Evolutionary conservation across 1,284 basidiomycete species (phyloP).

Genomic region (Vanrija pseudolonga): DNA sequence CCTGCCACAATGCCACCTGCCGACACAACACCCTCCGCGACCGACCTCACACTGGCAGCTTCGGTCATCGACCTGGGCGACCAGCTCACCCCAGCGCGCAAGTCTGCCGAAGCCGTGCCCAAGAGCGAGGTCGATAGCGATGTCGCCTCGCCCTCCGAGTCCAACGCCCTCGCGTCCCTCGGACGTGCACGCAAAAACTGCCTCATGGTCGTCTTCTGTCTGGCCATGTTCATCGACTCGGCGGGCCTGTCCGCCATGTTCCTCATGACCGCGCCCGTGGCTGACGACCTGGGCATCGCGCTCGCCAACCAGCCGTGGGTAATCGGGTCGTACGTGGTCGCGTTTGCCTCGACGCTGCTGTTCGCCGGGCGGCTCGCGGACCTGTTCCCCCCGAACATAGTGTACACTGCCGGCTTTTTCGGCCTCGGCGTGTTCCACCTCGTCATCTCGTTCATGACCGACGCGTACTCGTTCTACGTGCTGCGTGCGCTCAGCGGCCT

Average conservation of each 20-base stretch:
- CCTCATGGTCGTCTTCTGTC: slow-evolving; percentile 27
- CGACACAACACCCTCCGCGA: too few relatives aligned
- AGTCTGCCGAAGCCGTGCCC: not conserved
- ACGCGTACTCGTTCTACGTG: slow-evolving; percentile 41
- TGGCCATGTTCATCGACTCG: not conserved
- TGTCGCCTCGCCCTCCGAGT: not conserved
- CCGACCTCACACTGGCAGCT: too few relatives aligned
- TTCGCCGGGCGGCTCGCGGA: slow-evolving; percentile 37
- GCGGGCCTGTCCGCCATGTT: slow-evolving; percentile 1
- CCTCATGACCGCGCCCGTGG: slow-evolving; percentile 3
- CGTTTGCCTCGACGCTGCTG: slow-evolving; percentile 32
- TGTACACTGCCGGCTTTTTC: slow-evolving; percentile 38
- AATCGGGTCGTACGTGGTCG: slow-evolving; percentile 1
- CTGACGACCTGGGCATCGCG: not conserved
- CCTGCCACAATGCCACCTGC: too few relatives aligned
- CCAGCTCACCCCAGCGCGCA: too few relatives aligned
- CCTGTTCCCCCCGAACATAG: slow-evolving; percentile 35
- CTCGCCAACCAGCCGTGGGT: slow-evolving; percentile 1
- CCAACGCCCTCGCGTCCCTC: slow-evolving; percentile 22
- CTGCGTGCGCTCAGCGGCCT: slow-evolving; percentile 37
- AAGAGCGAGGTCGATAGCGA: not conserved
- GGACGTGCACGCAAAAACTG: slow-evolving; percentile 24
- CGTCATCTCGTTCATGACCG: slow-evolving; percentile 39
- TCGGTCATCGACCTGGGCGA: too few relatives aligned
- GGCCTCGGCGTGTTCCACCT: slow-evolving; percentile 38